Evolutionary conservation across 441 rosid genomes (phyloP), one percentile per base, ranked within the genome.

Genomic region (Euphorbia celastroides): DNA sequence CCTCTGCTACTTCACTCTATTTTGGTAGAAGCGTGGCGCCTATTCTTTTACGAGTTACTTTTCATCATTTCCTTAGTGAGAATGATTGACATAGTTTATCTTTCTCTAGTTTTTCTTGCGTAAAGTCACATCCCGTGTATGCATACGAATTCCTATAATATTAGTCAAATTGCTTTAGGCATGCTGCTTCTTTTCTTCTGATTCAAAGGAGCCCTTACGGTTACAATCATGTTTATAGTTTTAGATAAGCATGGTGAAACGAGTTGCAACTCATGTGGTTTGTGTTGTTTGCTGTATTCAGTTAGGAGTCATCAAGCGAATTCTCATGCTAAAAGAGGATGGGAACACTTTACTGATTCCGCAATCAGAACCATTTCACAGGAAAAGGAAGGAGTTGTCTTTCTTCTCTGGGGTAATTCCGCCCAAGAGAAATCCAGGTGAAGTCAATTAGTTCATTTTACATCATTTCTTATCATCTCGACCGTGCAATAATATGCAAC

Each of bases 281-380:
- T 48, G 34, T 38, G 3, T 27, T 57, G n/a, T 63, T 67, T 62
- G 12, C 65, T 41, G 20, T 59, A 23, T 80, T 65, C 82, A 93
- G 99, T 93, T 54, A 83, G 88, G 82, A 78, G 81, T 66, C 88
- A 85, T 63, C 95, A 91, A 78, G 95, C 97, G 26, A 89, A 89
- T 64, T 93, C 99, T 68, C 99, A 93, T 78, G 90, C 96, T 50
- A 91, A 85, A 83, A 89, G 89, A 84, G 99, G 99, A 73, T 93
- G 99, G 99, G 99, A 93, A 69, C 93, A 84, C 61, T 93, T 91
- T 65, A 93, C 97, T 42, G 96, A 93, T 78, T 90, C 97, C 70
- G 86, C 86, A 51, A 93, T 94, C 64, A 84, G 66, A 78, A 83
- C 88, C 16, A 77, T 94, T 65, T 91, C 96, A 64, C 84, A 77